Evolutionary conservation across 2,329 filamentous ascomycete species (phyloP), one percentile per base, ranked within the genome.

Genomic region (Penicillium digitatum): DNA sequence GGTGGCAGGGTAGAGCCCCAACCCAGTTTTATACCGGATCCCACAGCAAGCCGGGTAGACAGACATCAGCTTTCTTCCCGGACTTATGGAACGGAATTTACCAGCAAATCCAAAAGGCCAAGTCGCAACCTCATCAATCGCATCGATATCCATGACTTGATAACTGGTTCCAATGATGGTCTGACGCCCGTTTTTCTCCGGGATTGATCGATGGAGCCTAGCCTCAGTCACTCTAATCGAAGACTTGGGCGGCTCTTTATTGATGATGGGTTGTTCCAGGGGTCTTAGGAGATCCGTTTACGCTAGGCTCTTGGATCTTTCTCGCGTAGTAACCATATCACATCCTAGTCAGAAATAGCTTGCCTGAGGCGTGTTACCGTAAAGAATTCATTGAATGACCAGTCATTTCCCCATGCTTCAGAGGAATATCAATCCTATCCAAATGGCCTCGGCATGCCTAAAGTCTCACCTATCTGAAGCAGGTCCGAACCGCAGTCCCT

Each of bases 71-170:
- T 6, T 76, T 74, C 50, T 75, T 71, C 53, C 76, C 76, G 14
- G 74, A 76, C 38, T 57, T 76, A 22, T 78, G 76, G 76, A 70
- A 71, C 34, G 63, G 69, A 55, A 72, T 78, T 29, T 77, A 72
- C 57, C 66, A 69, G 52, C 67, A 71, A 50, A 74, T 78, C 32
- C 73, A 70, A 48, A 66, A 48, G 35, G 65, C 59, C 47, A 52
- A 48, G 20, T 38, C 26, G 6, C 26, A 20, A 20, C 20, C 31
- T 31, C 38, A 11, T 20, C 50, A 3, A 50, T 22, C 5, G 5
- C 24, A 31, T 6, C n/a, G 24, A n/a, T 12, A 35, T 22, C 16
- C 11, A 8, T 6, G 6, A 48, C 11, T 40, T 26, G 20, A 38
- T 27, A 11, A 9, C 20, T 5, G 10, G 7, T 32, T 26, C 8